Evolutionary conservation across 345 rosid species (phyloP).

Genomic region (Pistacia atlantica): DNA sequence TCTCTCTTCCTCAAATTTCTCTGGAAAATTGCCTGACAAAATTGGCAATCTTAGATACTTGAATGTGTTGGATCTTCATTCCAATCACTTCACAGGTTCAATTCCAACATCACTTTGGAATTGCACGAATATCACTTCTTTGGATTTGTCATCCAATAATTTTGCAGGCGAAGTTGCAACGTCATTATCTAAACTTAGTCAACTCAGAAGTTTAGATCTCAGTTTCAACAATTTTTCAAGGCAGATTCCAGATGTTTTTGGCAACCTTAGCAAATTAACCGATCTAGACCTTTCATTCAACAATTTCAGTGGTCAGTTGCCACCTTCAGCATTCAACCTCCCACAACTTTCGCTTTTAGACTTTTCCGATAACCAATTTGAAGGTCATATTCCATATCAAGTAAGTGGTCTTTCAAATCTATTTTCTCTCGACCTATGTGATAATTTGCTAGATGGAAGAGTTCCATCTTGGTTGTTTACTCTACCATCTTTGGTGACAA

Average conservation of each 20-base stretch:
- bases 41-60: neutral
- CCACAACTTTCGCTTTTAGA: too few relatives aligned
- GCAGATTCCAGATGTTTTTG: neutral
- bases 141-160: too few relatives aligned
- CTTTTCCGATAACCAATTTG: too few relatives aligned
- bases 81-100: neutral
- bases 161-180: too few relatives aligned
- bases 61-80: neutral
- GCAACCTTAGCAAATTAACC: too few relatives aligned
- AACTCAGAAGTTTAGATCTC: neutral
- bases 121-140: too few relatives aligned
- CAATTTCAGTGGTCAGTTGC: too few relatives aligned
- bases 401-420: neutral
- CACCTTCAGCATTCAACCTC: too few relatives aligned
- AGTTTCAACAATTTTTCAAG: neutral
- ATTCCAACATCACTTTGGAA: neutral
- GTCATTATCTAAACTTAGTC: neutral
- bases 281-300: too few relatives aligned
- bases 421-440: neutral
- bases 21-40: neutral
- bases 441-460: neutral
- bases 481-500: neutral
- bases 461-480: slow-evolving; percentile 16
- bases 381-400: neutral
- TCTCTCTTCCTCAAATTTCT: neutral